These are phyloP conservation scores for Areca catechu DNA, from an alignment of 176 grass and related monocot genomes.

Conservation along the genomic window DNA sequence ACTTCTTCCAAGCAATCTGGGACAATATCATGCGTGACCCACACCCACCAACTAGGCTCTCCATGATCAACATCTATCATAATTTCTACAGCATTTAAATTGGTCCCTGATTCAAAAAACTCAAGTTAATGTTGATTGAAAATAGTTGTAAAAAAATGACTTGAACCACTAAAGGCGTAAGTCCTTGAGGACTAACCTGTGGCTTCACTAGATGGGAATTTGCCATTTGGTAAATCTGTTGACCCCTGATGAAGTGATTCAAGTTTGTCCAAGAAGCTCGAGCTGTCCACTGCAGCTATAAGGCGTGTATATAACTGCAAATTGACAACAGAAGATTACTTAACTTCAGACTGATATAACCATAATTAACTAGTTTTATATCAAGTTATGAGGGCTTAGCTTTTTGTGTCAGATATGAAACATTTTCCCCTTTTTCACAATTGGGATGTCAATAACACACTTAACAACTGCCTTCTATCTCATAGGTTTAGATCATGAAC, in stretches of 20 bases:
- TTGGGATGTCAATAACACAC: too few species aligned
- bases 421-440: too few species aligned
- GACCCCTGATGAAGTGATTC: conserved; percentile 48
- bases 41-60: conserved; percentile 79
- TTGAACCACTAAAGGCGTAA: too few species aligned
- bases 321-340: background rate
- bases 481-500: too few species aligned
- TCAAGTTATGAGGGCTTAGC: too few species aligned
- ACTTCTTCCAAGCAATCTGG: conserved; percentile 62
- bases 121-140: background rate
- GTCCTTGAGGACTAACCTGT: conserved; percentile 29
- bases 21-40: conserved; percentile 48
- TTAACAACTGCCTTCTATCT: too few species aligned
- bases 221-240: conserved; percentile 4
- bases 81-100: conserved; percentile 43
- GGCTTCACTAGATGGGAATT: conserved; percentile 25
- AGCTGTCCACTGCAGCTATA: conserved; percentile 46
- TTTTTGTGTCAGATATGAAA: too few species aligned
- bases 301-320: conserved; percentile 71
- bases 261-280: conserved; percentile 50
- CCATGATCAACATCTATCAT: conserved; percentile 36
- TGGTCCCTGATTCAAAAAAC: conserved; percentile 16
- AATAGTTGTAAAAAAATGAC: too few species aligned
- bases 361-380: conserved; percentile 5
- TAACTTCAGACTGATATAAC: conserved; percentile 4